Evolutionary conservation across 768 basidiomycete species (phyloP).

Genomic region (Suillus variegatus): DNA sequence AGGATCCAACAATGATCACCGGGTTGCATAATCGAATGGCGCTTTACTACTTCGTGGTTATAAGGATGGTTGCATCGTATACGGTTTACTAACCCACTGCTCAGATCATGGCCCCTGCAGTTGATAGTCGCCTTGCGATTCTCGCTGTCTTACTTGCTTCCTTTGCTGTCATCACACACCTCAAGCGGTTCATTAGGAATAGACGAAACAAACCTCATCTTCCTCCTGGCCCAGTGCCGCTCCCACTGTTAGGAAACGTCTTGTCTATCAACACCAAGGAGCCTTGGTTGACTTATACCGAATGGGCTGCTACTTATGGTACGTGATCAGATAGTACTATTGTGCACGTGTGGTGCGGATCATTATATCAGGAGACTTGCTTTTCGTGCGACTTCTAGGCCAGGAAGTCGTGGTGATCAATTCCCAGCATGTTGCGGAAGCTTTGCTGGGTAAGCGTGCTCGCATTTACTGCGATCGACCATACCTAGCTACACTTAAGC

Average conservation of each 20-base stretch:
- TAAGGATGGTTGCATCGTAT: no score
- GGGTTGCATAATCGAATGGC: no score
- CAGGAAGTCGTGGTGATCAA: slow-evolving; percentile 6
- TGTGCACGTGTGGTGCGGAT: not conserved
- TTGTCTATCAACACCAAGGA: slow-evolving; percentile 37
- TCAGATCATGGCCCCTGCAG: not conserved
- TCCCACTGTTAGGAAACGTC: slow-evolving; percentile 49
- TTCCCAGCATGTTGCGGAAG: slow-evolving; percentile 4
- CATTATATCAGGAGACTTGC: slow-evolving; percentile 3
- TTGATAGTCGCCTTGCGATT: not conserved
- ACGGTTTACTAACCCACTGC: no score
- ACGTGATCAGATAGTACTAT: not conserved
- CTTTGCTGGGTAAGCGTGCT: slow-evolving; percentile 10
- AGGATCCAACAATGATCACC: no score
- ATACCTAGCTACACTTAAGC: not conserved
- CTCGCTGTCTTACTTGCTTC: not conserved
- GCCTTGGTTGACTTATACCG: slow-evolving; percentile 38
- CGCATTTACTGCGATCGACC: slow-evolving; percentile 11
- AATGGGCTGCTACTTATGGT: slow-evolving; percentile 33
- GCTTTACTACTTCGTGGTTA: no score
- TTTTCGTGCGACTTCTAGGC: slow-evolving; percentile 5
- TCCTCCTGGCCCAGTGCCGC: slow-evolving; percentile 50
- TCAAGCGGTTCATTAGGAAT: not conserved
- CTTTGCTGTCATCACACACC: not conserved
- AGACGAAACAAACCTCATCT: slow-evolving; percentile 14